Evolutionary conservation across 306 rosid genomes (phyloP).

Genomic region (Fragaria vesca): DNA sequence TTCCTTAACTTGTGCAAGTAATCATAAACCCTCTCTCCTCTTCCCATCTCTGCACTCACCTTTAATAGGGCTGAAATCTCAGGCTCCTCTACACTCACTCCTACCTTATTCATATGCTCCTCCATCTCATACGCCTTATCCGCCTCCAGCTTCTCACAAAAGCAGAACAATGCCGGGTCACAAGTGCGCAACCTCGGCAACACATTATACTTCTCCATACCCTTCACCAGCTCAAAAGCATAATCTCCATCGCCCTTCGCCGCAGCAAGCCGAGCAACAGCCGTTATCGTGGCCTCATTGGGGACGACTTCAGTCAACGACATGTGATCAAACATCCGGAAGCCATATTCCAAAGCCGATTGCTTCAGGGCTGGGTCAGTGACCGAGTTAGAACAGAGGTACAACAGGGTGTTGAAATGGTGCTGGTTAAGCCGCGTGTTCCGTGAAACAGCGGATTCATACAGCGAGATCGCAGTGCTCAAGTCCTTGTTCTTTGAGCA

Average conservation of each 20-base stretch:
- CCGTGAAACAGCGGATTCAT: slow-evolving; percentile 42
- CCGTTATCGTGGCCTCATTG: slow-evolving; percentile 78
- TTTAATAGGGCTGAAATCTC: slow-evolving; percentile 67
- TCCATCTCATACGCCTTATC: slow-evolving; percentile 82
- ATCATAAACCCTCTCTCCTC: slow-evolving; percentile 59
- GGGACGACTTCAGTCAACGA: slow-evolving; percentile 38
- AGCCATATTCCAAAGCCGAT: slow-evolving; percentile 50
- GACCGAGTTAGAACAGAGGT: slow-evolving; percentile 70
- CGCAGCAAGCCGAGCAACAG: slow-evolving; percentile 68
- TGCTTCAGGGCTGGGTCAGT: slow-evolving; percentile 43
- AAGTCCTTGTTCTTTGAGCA: slow-evolving; percentile 67
- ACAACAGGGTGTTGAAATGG: slow-evolving; percentile 79
- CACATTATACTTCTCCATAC: slow-evolving; percentile 36
- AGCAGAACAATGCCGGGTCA: slow-evolving; percentile 68
- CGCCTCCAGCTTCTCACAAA: slow-evolving; percentile 57
- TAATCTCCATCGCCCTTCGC: slow-evolving; percentile 58
- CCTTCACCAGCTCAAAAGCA: slow-evolving; percentile 62
- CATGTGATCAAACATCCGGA: slow-evolving; percentile 64
- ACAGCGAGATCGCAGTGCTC: slow-evolving; percentile 48
- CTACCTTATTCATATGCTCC: slow-evolving; percentile 47
- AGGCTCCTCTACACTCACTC: slow-evolving; percentile 58
- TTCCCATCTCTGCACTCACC: slow-evolving; percentile 54
- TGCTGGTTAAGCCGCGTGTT: slow-evolving; percentile 49
- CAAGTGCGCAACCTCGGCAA: slow-evolving; percentile 65
- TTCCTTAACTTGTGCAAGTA: slow-evolving; percentile 76